phyloP scores from a whole-genome alignment of 1,139 yeast species.

The Keqinozyma sinolaborantium region DNA sequence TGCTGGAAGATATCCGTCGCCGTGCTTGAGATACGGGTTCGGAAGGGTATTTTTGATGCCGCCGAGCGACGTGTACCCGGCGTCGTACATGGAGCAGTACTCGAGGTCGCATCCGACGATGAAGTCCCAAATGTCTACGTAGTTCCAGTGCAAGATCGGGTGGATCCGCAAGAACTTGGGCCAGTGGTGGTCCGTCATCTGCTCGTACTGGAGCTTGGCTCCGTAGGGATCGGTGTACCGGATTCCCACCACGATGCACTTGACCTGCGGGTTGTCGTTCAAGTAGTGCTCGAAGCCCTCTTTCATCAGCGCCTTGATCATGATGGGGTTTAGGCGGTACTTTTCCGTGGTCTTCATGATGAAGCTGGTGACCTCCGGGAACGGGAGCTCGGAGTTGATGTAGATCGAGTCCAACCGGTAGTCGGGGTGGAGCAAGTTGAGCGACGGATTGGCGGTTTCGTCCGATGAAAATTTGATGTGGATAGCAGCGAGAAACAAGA shows the following conservation, averaged over 20 bases:
- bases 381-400: constrained; percentile 66
- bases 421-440: constrained; percentile 20
- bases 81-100: constrained; percentile 70
- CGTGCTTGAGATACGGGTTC: constrained; percentile 54
- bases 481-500: constrained; percentile 60
- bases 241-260: constrained; percentile 76
- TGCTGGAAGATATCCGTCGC: constrained; percentile 55
- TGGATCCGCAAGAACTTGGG: constrained; percentile 77
- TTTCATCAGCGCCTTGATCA: constrained; percentile 50
- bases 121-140: constrained; percentile 74
- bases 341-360: constrained; percentile 35
- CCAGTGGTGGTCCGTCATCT: constrained; percentile 81
- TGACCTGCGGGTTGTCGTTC: constrained; percentile 38
- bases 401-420: constrained; percentile 56
- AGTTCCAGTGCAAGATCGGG: constrained; percentile 81
- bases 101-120: constrained; percentile 46
- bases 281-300: constrained; percentile 65
- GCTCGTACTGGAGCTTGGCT: constrained; percentile 46
- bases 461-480: constrained; percentile 25
- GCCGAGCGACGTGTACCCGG: constrained; percentile 81
- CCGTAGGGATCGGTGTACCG: constrained; percentile 82
- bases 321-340: constrained; percentile 45
- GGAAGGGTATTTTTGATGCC: constrained; percentile 63
- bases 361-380: constrained; percentile 53
- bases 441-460: constrained; percentile 4